phyloP scores from a whole-genome alignment of 2,329 filamentous ascomycete species.

The Elsinoe necatrix region DNA sequence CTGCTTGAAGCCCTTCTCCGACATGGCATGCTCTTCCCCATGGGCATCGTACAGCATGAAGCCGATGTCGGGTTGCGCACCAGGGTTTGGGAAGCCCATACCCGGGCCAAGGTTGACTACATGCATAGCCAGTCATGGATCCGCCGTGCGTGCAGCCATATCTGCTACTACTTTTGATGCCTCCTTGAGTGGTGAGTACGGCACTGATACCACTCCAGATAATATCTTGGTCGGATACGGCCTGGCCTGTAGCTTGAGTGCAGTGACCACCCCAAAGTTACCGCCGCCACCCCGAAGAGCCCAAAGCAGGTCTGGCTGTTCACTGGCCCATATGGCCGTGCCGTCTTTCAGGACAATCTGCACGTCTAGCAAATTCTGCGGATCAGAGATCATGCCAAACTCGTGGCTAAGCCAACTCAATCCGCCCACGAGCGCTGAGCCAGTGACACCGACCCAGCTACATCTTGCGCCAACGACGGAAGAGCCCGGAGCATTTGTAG shows the following conservation, averaged over 20 bases:
- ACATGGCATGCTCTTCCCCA: constrained; percentile 27
- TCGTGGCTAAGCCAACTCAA: constrained; percentile 35
- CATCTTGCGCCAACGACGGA: constrained; percentile 30
- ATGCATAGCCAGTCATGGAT: constrained; percentile 28
- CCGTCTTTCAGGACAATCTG: constrained; percentile 34
- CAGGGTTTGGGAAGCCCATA: constrained; percentile 21
- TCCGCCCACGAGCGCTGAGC: constrained; percentile 32
- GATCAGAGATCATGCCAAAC: constrained; percentile 33
- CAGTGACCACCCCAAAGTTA: constrained; percentile 26
- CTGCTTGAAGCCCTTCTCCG: constrained; percentile 26
- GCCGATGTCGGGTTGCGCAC: constrained; percentile 21
- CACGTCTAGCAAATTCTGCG: constrained; percentile 34
- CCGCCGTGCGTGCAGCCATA: constrained; percentile 20
- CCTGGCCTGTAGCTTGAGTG: constrained; percentile 25
- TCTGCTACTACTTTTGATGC: constrained; percentile 23
- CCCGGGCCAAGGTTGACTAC: constrained; percentile 24
- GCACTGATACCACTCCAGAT: constrained; percentile 21
- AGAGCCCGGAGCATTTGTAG: constrained; percentile 29
- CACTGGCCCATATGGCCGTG: constrained; percentile 31
- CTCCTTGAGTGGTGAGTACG: constrained; percentile 20
- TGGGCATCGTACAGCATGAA: constrained; percentile 28
- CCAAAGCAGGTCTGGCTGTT: constrained; percentile 36
- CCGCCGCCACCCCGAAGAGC: constrained; percentile 35
- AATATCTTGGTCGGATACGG: constrained; percentile 25
- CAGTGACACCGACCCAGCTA: constrained; percentile 34